These are phyloP conservation scores for Paramarasmius palmivorus DNA, from an alignment of 1,284 basidiomycete genomes.

Conservation along the genomic window DNA sequence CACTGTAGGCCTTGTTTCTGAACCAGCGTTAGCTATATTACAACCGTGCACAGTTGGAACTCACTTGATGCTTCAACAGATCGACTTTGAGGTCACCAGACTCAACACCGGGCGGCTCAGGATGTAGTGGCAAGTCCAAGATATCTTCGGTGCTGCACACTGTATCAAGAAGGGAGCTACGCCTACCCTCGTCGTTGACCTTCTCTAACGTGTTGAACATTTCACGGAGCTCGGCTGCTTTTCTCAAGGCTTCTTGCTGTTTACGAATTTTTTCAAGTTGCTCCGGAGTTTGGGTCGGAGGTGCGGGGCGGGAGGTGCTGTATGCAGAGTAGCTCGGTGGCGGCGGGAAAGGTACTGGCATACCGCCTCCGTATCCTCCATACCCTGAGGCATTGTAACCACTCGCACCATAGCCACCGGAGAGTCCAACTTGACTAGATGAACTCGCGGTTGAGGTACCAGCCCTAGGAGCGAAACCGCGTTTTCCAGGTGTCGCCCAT, in stretches of 20 bases:
- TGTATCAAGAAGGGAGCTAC: slow-evolving; percentile 67
- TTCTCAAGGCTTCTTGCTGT: slow-evolving; percentile 53
- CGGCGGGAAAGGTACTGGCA: not conserved
- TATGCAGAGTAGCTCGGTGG: not conserved
- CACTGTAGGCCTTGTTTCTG: slow-evolving; percentile 78
- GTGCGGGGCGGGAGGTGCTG: not conserved
- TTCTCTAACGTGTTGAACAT: slow-evolving; percentile 72
- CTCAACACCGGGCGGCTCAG: slow-evolving; percentile 65
- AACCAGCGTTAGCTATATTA: not conserved
- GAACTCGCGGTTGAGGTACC: not conserved
- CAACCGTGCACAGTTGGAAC: slow-evolving; percentile 15
- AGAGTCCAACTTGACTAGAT: too few species aligned
- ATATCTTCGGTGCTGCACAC: slow-evolving; percentile 71
- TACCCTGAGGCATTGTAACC: too few species aligned
- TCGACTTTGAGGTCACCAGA: slow-evolving; percentile 69
- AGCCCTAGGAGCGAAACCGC: slow-evolving; percentile 43
- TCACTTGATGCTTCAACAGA: slow-evolving; percentile 78
- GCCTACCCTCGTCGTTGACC: slow-evolving; percentile 74
- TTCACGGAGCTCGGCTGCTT: slow-evolving; percentile 64
- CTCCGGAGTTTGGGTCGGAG: slow-evolving; percentile 33
- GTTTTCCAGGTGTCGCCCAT: slow-evolving; percentile 74
- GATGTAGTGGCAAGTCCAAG: slow-evolving; percentile 62
- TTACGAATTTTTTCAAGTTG: slow-evolving; percentile 42
- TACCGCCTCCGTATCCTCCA: too few species aligned
- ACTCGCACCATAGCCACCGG: too few species aligned